Evolutionary conservation across 768 basidiomycete species (phyloP).

Genomic region (Favolaschia claudopus): DNA sequence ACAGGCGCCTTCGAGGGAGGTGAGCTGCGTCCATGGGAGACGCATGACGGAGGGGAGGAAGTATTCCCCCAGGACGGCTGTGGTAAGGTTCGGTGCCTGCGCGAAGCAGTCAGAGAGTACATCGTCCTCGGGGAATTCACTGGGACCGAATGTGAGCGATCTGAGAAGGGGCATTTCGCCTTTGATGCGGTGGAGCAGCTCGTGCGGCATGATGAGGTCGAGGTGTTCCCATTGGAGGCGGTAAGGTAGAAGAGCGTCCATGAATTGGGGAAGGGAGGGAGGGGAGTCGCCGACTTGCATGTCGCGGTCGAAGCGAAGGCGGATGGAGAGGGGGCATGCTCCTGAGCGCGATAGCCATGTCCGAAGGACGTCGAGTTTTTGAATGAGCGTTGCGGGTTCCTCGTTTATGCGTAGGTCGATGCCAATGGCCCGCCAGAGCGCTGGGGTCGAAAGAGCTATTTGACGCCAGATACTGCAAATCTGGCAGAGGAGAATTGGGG

Average conservation of each 20-base stretch:
- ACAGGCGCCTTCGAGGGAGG: background rate
- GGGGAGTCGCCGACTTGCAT: no score
- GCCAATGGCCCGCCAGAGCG: conserved; percentile 2
- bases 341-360: conserved; percentile 7
- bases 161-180: background rate
- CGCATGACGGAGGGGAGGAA: background rate
- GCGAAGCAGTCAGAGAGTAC: background rate
- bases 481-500: background rate
- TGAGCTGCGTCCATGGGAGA: background rate
- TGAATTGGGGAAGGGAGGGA: no score
- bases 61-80: background rate
- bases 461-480: conserved; percentile 4
- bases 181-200: background rate
- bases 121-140: background rate
- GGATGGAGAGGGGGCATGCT: background rate
- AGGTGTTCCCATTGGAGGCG: background rate
- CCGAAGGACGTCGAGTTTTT: background rate
- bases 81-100: background rate
- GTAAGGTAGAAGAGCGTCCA: background rate
- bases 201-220: background rate
- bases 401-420: background rate
- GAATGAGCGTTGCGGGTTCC: background rate
- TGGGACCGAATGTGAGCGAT: background rate
- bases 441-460: background rate
- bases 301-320: background rate